phyloP scores from a whole-genome alignment of 2,329 filamentous ascomycete species.

The Trematosphaeria pertusa region DNA sequence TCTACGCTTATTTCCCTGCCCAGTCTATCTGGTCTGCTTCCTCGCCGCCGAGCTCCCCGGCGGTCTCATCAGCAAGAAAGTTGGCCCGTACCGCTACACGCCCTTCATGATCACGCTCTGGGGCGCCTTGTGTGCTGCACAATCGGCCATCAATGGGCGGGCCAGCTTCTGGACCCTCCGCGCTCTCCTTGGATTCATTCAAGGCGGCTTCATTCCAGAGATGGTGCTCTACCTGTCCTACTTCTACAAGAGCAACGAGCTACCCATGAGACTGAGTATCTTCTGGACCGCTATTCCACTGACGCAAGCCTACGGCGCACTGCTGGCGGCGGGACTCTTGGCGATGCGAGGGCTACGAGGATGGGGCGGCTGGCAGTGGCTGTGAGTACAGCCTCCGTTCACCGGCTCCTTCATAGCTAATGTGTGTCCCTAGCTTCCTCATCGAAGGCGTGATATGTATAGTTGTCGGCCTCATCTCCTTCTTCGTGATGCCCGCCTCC shows the following conservation, averaged over 20 bases:
- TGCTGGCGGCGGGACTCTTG: slow-evolving; percentile 55
- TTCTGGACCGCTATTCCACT: slow-evolving; percentile 68
- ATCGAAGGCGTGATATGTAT: slow-evolving; percentile 8
- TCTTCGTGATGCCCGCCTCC: slow-evolving; percentile 46
- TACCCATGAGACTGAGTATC: slow-evolving; percentile 65
- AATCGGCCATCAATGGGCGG: slow-evolving; percentile 14
- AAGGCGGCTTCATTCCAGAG: slow-evolving; percentile 65
- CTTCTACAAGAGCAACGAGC: slow-evolving; percentile 70
- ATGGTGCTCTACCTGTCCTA: slow-evolving; percentile 71
- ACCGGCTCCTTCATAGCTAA: too few relatives aligned
- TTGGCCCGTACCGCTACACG: slow-evolving; percentile 48
- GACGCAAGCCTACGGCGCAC: slow-evolving; percentile 54
- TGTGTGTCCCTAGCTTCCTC: not conserved
- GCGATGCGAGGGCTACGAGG: slow-evolving; percentile 51
- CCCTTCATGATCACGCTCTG: slow-evolving; percentile 25
- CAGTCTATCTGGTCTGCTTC: slow-evolving; percentile 81
- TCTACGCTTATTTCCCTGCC: too few relatives aligned
- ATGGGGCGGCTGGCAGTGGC: slow-evolving; percentile 58
- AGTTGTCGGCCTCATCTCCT: slow-evolving; percentile 24
- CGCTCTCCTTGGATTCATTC: slow-evolving; percentile 58
- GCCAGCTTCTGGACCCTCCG: slow-evolving; percentile 14
- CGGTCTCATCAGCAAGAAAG: slow-evolving; percentile 49
- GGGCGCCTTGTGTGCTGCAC: slow-evolving; percentile 13
- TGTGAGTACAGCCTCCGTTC: too few relatives aligned
- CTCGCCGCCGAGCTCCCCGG: slow-evolving; percentile 59